These are phyloP conservation scores for Cercis canadensis DNA, from an alignment of 306 rosid genomes.

Conservation along the genomic window DNA sequence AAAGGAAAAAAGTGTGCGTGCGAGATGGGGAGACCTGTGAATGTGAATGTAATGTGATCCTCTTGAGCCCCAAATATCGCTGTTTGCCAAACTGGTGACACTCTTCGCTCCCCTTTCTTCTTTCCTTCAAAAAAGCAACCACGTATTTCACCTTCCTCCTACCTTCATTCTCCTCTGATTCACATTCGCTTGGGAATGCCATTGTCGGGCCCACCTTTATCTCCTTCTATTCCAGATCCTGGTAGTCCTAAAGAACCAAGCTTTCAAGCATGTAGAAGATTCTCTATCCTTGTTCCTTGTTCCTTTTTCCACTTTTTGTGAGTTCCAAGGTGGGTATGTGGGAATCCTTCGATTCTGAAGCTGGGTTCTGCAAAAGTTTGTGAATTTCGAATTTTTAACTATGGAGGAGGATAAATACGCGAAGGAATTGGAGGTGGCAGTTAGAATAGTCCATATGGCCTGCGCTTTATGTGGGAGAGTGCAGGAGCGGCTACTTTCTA, in stretches of 20 bases:
- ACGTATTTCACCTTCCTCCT: too few relatives aligned
- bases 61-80: neutral
- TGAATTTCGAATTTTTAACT: slow-evolving; percentile 3
- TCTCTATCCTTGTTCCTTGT: neutral
- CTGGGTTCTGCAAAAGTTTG: slow-evolving; percentile 41
- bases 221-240: neutral
- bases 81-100: neutral
- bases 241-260: neutral
- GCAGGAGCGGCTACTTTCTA: slow-evolving; percentile 61
- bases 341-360: slow-evolving; percentile 24
- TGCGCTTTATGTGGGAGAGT: slow-evolving; percentile 83
- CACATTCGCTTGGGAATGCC: slow-evolving; percentile 36
- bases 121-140: too few relatives aligned
- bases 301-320: neutral
- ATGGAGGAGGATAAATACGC: slow-evolving; percentile 68
- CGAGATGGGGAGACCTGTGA: slow-evolving; percentile 15
- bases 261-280: slow-evolving; percentile 35
- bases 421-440: slow-evolving; percentile 81
- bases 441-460: slow-evolving; percentile 82
- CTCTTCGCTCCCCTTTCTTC: neutral
- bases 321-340: slow-evolving; percentile 41
- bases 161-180: neutral
- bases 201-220: slow-evolving; percentile 15
- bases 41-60: slow-evolving; percentile 10
- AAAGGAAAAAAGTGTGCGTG: neutral